Evolutionary conservation across 331 rosid species (phyloP).

Genomic region (Phaseolus coccineus): DNA sequence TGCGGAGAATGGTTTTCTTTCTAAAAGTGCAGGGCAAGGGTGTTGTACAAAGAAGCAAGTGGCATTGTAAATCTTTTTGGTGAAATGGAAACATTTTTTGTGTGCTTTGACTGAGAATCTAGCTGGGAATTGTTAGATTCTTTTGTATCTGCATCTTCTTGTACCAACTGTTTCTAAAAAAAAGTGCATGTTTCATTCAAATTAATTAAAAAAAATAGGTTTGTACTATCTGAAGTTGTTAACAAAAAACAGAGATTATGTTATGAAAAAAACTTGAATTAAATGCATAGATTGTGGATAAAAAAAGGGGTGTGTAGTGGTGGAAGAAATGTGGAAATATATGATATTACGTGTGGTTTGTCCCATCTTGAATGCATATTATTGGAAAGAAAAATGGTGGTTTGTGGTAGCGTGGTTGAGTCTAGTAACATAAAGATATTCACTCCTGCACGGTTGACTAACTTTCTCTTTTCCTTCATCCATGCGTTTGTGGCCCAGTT

Average conservation of each 20-base stretch:
- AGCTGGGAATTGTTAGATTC: too few relatives aligned
- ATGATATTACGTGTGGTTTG: background rate
- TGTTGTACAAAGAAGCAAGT: too few relatives aligned
- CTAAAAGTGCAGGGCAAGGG: too few relatives aligned
- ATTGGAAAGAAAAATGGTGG: background rate
- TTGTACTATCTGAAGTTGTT: background rate
- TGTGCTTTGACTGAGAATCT: too few relatives aligned
- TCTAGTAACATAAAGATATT: background rate
- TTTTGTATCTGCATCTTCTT: too few relatives aligned
- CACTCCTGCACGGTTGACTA: slow-evolving; percentile 18
- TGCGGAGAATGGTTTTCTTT: too few relatives aligned
- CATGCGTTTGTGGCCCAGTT: slow-evolving; percentile 12
- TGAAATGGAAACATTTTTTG: too few relatives aligned
- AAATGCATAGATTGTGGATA: background rate
- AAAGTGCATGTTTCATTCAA: too few relatives aligned
- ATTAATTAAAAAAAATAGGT: too few relatives aligned
- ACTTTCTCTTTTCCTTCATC: background rate
- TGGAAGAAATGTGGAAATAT: background rate
- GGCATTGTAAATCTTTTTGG: too few relatives aligned
- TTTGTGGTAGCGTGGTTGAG: background rate
- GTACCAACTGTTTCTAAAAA: too few relatives aligned
- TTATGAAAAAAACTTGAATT: background rate
- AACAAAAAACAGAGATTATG: background rate
- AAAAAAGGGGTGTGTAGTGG: too few relatives aligned
- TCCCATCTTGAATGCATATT: background rate